Percentiles rank a stretch among this genome's conserved stretches.
Evolutionary conservation across 768 basidiomycete species (phyloP).

Genomic region (Crucibulum laeve): DNA sequence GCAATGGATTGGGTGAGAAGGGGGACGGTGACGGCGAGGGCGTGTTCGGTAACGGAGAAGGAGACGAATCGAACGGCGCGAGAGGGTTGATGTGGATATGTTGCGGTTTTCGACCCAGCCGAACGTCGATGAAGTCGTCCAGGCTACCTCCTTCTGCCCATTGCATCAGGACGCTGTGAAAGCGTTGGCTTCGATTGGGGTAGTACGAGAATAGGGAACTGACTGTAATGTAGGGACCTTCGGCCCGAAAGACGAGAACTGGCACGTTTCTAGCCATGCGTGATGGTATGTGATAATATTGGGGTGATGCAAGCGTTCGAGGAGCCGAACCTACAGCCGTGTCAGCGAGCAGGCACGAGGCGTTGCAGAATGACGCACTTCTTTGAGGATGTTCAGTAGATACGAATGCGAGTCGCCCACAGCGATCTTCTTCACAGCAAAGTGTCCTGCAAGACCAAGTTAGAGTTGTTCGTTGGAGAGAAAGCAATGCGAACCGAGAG

Average conservation of each 20-base stretch:
- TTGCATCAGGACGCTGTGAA: slow-evolving; percentile 77
- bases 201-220: slow-evolving; percentile 19
- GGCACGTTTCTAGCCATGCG: slow-evolving; percentile 84
- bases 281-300: slow-evolving; percentile 97
- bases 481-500: slow-evolving; percentile 50
- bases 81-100: slow-evolving; percentile 42
- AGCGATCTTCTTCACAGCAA: slow-evolving; percentile 96
- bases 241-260: slow-evolving; percentile 87
- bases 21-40: slow-evolving; percentile 14
- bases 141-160: slow-evolving; percentile 89
- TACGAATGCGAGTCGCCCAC: slow-evolving; percentile 89
- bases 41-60: too few relatives aligned
- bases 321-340: slow-evolving; percentile 59
- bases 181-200: slow-evolving; percentile 1
- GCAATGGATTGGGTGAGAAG: background rate
- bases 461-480: slow-evolving; percentile 2
- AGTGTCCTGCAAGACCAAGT: slow-evolving; percentile 52
- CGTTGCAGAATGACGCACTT: slow-evolving; percentile 35
- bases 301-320: slow-evolving; percentile 84
- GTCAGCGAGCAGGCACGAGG: background rate
- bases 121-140: slow-evolving; percentile 82
- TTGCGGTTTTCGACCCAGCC: slow-evolving; percentile 58
- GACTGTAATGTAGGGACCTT: slow-evolving; percentile 85
- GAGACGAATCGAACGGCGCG: slow-evolving; percentile 13
- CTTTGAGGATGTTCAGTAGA: slow-evolving; percentile 75